phyloP scores from a whole-genome alignment of 352 stramenopile species.

The Phytophthora tentaculata region DNA sequence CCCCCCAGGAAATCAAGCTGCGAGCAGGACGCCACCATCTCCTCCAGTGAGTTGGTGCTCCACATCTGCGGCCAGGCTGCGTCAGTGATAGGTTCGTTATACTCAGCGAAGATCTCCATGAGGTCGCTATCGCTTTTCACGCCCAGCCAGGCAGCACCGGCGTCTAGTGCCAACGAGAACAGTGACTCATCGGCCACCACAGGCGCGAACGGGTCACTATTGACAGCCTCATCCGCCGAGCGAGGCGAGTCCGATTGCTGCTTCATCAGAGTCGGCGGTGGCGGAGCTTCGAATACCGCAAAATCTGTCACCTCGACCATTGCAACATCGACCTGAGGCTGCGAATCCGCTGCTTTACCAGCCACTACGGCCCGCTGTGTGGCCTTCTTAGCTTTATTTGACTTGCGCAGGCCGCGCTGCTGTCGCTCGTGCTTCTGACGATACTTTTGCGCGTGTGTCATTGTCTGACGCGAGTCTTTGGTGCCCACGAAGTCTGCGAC shows the following conservation, averaged over 20 bases:
- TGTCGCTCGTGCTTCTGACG: constrained; percentile 73
- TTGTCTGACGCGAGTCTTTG: constrained; percentile 93
- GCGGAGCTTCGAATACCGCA: constrained; percentile 24
- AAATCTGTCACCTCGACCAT: constrained; percentile 19
- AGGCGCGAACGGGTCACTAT: constrained; percentile 35
- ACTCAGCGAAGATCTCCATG: constrained; percentile 54
- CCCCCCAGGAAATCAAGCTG: constrained; percentile 46
- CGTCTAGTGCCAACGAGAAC: constrained; percentile 28
- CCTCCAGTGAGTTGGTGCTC: constrained; percentile 61
- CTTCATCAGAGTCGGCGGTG: constrained; percentile 16
- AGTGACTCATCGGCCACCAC: constrained; percentile 32
- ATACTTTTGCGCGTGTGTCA: constrained; percentile 85
- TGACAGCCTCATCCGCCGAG: constrained; percentile 31
- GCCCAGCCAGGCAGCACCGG: constrained; percentile 15
- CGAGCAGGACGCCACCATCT: constrained; percentile 35
- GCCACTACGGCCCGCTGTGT: constrained; percentile 10
- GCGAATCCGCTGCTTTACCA: neutral
- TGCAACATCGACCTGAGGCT: constrained; percentile 5
- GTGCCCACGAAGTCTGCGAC: constrained; percentile 68
- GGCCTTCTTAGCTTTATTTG: constrained; percentile 30
- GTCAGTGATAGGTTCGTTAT: constrained; percentile 41
- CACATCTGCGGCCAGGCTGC: constrained; percentile 47
- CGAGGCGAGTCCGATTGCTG: constrained; percentile 43
- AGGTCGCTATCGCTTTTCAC: constrained; percentile 26
- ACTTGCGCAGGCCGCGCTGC: constrained; percentile 53